phyloP scores from a whole-genome alignment of 1,139 yeast species.

The Yamadazyma taylorii region DNA sequence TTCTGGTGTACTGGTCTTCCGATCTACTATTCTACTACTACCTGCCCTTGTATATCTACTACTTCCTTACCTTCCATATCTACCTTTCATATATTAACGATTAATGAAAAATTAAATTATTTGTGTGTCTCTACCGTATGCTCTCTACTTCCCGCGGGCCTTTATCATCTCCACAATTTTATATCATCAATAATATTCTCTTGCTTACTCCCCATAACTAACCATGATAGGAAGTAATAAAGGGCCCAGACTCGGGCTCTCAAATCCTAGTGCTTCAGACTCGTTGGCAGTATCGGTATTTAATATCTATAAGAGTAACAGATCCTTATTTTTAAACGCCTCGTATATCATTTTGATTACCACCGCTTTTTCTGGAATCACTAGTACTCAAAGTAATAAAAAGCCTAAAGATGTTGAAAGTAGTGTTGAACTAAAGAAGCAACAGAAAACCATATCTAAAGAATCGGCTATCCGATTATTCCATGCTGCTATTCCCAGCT shows the following conservation, averaged over 20 bases:
- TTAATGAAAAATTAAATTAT: no score
- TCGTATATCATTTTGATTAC: constrained; percentile 49
- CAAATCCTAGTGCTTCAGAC: constrained; percentile 4
- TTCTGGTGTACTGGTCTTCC: no score
- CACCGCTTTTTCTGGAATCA: constrained; percentile 48
- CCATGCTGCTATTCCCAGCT: constrained; percentile 42
- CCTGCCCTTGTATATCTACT: no score
- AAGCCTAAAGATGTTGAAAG: constrained; percentile 11
- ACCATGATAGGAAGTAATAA: not conserved
- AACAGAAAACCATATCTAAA: constrained; percentile 32
- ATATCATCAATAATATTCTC: not conserved
- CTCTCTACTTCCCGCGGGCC: not conserved
- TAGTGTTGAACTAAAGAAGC: constrained; percentile 14
- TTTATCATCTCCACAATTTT: not conserved
- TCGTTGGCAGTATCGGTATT: constrained; percentile 28
- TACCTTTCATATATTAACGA: no score
- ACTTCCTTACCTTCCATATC: no score
- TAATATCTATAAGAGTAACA: constrained; percentile 43
- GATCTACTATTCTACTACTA: no score
- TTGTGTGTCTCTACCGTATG: not conserved
- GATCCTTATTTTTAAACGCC: constrained; percentile 48
- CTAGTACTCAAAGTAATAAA: constrained; percentile 18
- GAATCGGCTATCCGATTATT: constrained; percentile 34
- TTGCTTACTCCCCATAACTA: not conserved
- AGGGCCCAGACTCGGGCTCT: no score